phyloP scores from a whole-genome alignment of 805 yeast species.

The Zygosaccharomyces rouxii region DNA sequence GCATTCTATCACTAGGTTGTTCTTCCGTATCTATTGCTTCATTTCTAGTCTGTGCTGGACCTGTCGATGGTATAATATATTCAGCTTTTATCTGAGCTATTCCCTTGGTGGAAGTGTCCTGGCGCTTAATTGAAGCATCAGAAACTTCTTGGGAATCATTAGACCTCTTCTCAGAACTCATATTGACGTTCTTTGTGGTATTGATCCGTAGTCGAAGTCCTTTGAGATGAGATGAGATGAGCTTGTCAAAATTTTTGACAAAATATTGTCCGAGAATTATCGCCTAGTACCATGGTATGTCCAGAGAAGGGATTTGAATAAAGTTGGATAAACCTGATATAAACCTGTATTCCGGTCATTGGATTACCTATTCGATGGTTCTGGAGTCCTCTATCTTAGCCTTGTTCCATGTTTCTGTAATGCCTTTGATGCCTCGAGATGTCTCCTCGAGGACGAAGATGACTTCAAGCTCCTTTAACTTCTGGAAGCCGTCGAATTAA shows the following conservation, averaged over 20 bases:
- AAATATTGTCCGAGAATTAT: neutral
- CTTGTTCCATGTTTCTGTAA: too few relatives aligned
- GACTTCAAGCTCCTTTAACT: too few relatives aligned
- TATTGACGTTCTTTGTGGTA: constrained; percentile 3
- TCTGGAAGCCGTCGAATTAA: too few relatives aligned
- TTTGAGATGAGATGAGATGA: constrained; percentile 6
- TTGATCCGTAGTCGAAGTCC: neutral
- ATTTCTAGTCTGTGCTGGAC: constrained; percentile 2
- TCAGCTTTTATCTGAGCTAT: constrained; percentile 75
- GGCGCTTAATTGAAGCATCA: constrained; percentile 19
- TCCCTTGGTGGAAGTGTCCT: constrained; percentile 44
- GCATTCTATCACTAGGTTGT: constrained; percentile 40
- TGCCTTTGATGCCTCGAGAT: too few relatives aligned
- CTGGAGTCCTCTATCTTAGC: too few relatives aligned
- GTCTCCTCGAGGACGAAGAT: too few relatives aligned
- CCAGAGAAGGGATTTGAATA: neutral
- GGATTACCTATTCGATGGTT: neutral
- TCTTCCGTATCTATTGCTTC: constrained; percentile 45
- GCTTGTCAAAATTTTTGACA: constrained; percentile 3
- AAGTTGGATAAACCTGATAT: neutral
- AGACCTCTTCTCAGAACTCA: constrained; percentile 26
- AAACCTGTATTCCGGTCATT: neutral
- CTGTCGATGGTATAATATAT: constrained; percentile 42
- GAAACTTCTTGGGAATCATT: constrained; percentile 10
- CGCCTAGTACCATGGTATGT: neutral